Evolutionary conservation across 148 eudicot genomes (phyloP).

Genomic region (Cornus controversa): DNA sequence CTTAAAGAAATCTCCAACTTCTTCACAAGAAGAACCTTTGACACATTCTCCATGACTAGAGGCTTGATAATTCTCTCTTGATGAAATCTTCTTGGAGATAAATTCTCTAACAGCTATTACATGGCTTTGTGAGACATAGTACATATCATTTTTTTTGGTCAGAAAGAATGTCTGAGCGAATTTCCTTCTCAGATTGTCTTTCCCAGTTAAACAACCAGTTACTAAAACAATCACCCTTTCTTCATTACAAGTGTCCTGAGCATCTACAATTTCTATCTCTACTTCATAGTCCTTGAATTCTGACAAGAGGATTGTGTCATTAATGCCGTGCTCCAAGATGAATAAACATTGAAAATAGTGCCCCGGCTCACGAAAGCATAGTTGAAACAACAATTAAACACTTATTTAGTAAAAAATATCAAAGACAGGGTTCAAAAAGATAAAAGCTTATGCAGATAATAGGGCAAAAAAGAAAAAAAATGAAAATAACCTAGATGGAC

Average conservation of each 20-base stretch:
- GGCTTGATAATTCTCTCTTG: too few species aligned
- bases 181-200: constrained; percentile 45
- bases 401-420: background rate
- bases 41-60: too few species aligned
- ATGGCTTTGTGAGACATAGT: constrained; percentile 56
- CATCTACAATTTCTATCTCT: constrained; percentile 50
- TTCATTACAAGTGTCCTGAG: constrained; percentile 48
- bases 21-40: too few species aligned
- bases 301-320: constrained; percentile 42
- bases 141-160: constrained; percentile 59
- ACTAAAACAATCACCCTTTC: constrained; percentile 55
- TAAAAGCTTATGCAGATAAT: background rate
- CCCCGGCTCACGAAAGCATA: background rate
- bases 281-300: constrained; percentile 33
- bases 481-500: background rate
- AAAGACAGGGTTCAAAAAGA: background rate
- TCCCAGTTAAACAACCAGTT: constrained; percentile 54
- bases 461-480: background rate
- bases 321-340: constrained; percentile 50
- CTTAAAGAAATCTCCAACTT: too few species aligned
- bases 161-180: constrained; percentile 69
- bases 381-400: background rate
- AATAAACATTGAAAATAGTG: constrained; percentile 2
- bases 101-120: too few species aligned
- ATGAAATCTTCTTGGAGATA: too few species aligned